Base-by-base conservation (phyloP, 345 rosid species). In the Hypericum androsaemum region DNA sequence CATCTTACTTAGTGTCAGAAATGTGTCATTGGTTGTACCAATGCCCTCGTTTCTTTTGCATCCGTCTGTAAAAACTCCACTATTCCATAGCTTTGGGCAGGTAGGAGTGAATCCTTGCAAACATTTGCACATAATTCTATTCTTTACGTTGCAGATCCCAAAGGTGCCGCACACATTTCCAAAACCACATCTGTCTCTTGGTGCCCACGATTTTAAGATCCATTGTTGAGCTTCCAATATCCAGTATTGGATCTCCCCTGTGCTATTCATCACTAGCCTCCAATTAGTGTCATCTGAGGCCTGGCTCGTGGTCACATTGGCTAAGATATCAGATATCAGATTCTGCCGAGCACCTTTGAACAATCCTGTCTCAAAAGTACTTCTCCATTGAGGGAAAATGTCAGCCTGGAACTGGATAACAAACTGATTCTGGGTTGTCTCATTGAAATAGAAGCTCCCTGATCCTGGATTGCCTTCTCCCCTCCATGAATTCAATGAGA, bases 391-490 rank as follows among this genome's bases (percentile, higher is more conserved):
- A 46, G 54, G 4, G 1, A 3, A 54, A 11, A 60, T 56, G 12
- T 57, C 50, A 44, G 69, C 68, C 63, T 59, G 4, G 32, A 22
- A 22, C 32, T 22, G 59, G 64, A 74, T 73, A 13, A 63, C 67
- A 32, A 16, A 63, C 61, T 61, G 77, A 54, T 71, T 71, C 35
- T n/a, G 57, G 8, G 45, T 63, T 46, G 43, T 66, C 52, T 71
- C 80, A 65, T 63, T 58, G 51, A 82, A 79, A 1, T 68, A 64
- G 69, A 73, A 86, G 64, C 70, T 64, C 44, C 95, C 88, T n/a
- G 69, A 62, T 11, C 75, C 56, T 5, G 95, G 95, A 49, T 86
- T 80, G 37, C 63, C 60, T 14, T 9, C 16, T 45, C 76, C 67
- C 48, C 47, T 64, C 88, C 92, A 86, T 8, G 88, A 83, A 64